Evolutionary conservation across 805 yeast genomes (phyloP).

Genomic region (Maudiozyma serrabonitensis): DNA sequence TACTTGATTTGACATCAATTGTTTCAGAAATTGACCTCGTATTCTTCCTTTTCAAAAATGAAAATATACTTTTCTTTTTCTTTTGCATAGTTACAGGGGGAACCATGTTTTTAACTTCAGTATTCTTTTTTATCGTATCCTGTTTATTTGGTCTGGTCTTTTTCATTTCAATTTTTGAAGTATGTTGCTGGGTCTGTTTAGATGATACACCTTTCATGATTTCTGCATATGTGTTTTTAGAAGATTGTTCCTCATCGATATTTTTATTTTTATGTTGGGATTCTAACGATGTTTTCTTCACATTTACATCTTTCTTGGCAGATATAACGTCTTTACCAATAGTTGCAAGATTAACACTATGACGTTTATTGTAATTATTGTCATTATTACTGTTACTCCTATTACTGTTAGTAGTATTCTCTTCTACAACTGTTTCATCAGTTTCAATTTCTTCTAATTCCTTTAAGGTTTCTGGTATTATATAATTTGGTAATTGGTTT

Average conservation of each 20-base stretch:
- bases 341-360: background rate
- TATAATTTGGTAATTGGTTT: background rate
- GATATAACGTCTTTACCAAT: background rate
- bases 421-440: background rate
- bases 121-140: background rate
- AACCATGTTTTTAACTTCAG: background rate
- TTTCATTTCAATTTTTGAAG: background rate
- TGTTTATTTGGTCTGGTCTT: background rate
- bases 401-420: background rate
- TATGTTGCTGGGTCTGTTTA: background rate
- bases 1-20: background rate
- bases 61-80: conserved; percentile 22
- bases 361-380: background rate
- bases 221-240: background rate
- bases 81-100: conserved; percentile 3
- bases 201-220: background rate
- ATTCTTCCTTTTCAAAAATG: conserved; percentile 22
- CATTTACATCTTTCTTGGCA: background rate
- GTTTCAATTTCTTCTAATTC: conserved; percentile 1
- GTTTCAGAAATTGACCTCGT: conserved; percentile 3
- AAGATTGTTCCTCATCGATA: background rate
- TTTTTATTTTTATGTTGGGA: background rate
- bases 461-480: background rate
- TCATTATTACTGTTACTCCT: background rate
- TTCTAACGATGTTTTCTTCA: background rate